phyloP scores from a whole-genome alignment of 805 yeast species.

The Metschnikowia peoriensis region DNA sequence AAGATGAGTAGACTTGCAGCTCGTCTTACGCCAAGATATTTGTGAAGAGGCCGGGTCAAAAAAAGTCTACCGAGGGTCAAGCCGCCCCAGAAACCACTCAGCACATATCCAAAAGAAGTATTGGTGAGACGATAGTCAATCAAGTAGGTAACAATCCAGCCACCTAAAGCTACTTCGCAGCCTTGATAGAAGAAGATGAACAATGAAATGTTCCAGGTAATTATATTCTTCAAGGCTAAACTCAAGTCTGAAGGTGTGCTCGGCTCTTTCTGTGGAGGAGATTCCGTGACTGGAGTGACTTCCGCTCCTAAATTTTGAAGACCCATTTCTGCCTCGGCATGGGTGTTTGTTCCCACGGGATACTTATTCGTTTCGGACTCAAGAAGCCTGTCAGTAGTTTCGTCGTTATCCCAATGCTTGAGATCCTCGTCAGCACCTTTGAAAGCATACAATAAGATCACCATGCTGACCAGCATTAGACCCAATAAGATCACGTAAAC shows the following conservation, averaged over 20 bases:
- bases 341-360: not conserved
- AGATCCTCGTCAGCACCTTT: constrained; percentile 19
- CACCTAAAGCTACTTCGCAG: constrained; percentile 23
- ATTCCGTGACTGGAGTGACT: constrained; percentile 1
- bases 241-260: constrained; percentile 9
- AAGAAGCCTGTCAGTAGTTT: constrained; percentile 7
- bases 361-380: not conserved
- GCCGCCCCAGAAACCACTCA: constrained; percentile 27
- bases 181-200: constrained; percentile 23
- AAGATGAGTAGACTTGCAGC: constrained; percentile 14
- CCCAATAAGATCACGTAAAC: constrained; percentile 20
- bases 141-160: constrained; percentile 26
- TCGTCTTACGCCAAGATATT: constrained; percentile 18
- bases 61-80: constrained; percentile 22
- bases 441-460: constrained; percentile 13
- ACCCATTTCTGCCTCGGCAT: constrained; percentile 9
- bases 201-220: constrained; percentile 22
- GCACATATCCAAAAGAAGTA: constrained; percentile 22
- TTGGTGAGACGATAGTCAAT: constrained; percentile 21
- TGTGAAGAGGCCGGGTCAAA: constrained; percentile 20
- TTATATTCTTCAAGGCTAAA: constrained; percentile 16
- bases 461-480: constrained; percentile 14
- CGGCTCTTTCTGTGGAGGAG: not conserved
- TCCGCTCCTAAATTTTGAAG: constrained; percentile 7
- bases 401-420: constrained; percentile 16